phyloP scores from a whole-genome alignment of 2,329 filamentous ascomycete species.

The Hypoxylon sp. region DNA sequence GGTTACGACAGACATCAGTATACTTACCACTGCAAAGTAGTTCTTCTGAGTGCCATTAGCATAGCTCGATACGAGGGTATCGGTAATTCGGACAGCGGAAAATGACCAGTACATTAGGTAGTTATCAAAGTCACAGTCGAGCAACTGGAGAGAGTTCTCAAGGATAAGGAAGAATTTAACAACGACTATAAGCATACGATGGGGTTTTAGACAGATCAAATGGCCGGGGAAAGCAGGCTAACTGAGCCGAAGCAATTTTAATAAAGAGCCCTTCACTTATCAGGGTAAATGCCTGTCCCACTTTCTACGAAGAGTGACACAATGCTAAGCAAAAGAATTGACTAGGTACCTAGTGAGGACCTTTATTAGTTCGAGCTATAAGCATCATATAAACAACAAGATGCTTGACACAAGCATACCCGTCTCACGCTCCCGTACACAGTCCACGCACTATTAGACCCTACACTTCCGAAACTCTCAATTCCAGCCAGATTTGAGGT shows the following conservation, averaged over 20 bases:
- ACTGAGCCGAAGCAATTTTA: background rate
- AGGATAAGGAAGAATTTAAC: background rate
- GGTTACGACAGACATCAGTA: background rate
- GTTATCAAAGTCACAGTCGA: conserved; percentile 1
- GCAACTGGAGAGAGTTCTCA: background rate
- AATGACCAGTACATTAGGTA: background rate
- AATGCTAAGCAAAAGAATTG: background rate
- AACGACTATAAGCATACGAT: background rate
- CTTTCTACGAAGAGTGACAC: background rate
- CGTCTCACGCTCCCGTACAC: background rate
- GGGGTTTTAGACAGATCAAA: background rate
- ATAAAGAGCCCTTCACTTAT: no score
- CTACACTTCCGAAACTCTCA: background rate
- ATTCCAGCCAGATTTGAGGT: background rate
- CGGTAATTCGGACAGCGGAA: background rate
- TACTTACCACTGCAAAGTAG: background rate
- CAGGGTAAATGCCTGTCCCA: no score
- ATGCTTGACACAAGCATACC: background rate
- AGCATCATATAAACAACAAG: background rate
- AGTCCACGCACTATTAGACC: background rate
- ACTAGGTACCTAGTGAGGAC: background rate
- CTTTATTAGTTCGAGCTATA: background rate
- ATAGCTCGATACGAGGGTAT: background rate
- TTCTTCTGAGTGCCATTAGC: conserved; percentile 6
- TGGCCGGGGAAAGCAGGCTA: background rate